Evolutionary conservation across 345 rosid genomes (phyloP).

Genomic region (Moricandia arvensis): DNA sequence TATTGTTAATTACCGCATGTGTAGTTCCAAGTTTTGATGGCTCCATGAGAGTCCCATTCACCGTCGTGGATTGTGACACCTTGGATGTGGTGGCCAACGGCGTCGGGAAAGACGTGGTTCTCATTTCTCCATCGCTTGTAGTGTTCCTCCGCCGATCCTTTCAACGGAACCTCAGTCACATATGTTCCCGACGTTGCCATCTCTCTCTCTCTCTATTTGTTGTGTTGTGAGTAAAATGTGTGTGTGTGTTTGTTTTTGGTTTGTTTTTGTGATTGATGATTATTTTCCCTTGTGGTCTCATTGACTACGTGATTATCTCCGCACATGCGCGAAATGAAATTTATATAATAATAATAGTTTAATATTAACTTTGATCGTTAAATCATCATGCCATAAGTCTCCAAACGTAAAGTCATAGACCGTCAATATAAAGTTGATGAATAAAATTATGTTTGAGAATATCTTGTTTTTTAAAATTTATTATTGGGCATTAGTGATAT

Average conservation of each 20-base stretch:
- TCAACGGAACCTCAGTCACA: constrained; percentile 37
- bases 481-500: no score
- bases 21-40: constrained; percentile 39
- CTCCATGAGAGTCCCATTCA: constrained; percentile 40
- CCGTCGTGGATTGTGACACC: constrained; percentile 39
- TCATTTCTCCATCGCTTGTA: constrained; percentile 35
- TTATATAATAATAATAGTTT: no score
- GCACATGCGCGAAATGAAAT: no score
- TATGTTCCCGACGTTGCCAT: constrained; percentile 41
- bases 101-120: constrained; percentile 39
- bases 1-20: constrained; percentile 32
- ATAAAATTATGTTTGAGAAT: no score
- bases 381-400: no score
- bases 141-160: constrained; percentile 40
- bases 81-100: constrained; percentile 34
- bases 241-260: not conserved
- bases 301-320: no score
- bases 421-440: no score
- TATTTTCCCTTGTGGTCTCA: not conserved
- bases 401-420: no score
- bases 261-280: no score
- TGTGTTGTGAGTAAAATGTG: not conserved
- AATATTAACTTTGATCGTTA: not conserved
- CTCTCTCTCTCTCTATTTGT: not conserved
- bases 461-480: no score